Conservation (phyloP, 331 rosid genomes). For the Malus hybrid region DNA sequence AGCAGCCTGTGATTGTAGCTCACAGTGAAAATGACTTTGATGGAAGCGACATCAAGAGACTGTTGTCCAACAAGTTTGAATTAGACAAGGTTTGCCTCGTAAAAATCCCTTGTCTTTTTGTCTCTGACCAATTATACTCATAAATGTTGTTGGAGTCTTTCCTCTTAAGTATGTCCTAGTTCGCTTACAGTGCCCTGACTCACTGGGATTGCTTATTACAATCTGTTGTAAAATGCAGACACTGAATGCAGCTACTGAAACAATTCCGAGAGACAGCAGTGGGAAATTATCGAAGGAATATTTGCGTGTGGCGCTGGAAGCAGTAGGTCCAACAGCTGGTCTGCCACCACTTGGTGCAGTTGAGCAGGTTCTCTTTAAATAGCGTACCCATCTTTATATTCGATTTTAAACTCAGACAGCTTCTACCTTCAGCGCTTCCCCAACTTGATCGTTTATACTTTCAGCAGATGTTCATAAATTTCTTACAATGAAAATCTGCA, state of each 20-base stretch:
- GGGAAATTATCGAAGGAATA: slow-evolving; percentile 65
- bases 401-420: not conserved
- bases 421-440: not conserved
- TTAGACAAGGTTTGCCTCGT: slow-evolving; percentile 64
- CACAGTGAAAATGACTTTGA: slow-evolving; percentile 81
- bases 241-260: slow-evolving; percentile 48
- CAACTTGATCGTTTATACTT: not conserved
- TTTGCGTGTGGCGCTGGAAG: slow-evolving; percentile 56
- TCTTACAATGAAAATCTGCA: slow-evolving; percentile 25
- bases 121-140: not conserved
- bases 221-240: slow-evolving; percentile 37
- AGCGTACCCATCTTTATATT: not conserved
- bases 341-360: slow-evolving; percentile 82
- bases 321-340: slow-evolving; percentile 64
- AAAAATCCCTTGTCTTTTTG: not conserved
- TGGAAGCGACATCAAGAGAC: slow-evolving; percentile 66
- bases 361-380: slow-evolving; percentile 44
- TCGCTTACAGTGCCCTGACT: not conserved
- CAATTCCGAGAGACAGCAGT: slow-evolving; percentile 53
- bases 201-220: not conserved
- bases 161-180: not conserved
- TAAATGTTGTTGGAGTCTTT: not conserved
- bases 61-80: slow-evolving; percentile 83
- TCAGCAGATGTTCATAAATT: not conserved
- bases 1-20: slow-evolving; percentile 82